Evolutionary conservation across 768 basidiomycete species (phyloP).

Genomic region (Austroboletus eburneus): DNA sequence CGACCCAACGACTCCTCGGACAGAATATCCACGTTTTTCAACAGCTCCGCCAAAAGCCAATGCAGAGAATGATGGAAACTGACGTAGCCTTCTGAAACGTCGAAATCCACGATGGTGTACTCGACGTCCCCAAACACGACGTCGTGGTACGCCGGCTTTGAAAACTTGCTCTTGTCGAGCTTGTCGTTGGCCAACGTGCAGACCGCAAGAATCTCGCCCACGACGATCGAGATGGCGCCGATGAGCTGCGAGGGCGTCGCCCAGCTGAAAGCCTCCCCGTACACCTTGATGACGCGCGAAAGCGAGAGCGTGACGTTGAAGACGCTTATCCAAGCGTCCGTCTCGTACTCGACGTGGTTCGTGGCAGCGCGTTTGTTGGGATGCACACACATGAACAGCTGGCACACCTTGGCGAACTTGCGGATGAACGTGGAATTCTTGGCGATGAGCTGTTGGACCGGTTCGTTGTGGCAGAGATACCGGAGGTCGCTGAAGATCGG

Average conservation of each 20-base stretch:
- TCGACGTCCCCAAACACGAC: constrained; percentile 57
- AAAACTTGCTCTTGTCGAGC: constrained; percentile 64
- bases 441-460: constrained; percentile 77
- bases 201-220: constrained; percentile 67
- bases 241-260: constrained; percentile 57
- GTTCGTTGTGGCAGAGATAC: constrained; percentile 75
- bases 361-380: constrained; percentile 79
- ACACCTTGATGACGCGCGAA: constrained; percentile 82
- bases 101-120: constrained; percentile 70
- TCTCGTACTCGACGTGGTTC: constrained; percentile 93
- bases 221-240: constrained; percentile 61
- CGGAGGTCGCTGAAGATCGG: constrained; percentile 90
- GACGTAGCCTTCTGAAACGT: constrained; percentile 76
- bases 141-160: constrained; percentile 57
- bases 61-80: constrained; percentile 92
- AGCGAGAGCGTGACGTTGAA: constrained; percentile 93
- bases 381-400: constrained; percentile 91
- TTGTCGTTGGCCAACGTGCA: constrained; percentile 65
- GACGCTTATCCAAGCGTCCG: constrained; percentile 94
- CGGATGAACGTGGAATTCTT: constrained; percentile 60
- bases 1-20: constrained; percentile 48
- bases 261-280: constrained; percentile 77
- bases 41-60: constrained; percentile 85
- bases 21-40: constrained; percentile 76
- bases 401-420: constrained; percentile 73